Conservation (phyloP, 306 rosid species). For the Cucurbita maxima region DNA sequence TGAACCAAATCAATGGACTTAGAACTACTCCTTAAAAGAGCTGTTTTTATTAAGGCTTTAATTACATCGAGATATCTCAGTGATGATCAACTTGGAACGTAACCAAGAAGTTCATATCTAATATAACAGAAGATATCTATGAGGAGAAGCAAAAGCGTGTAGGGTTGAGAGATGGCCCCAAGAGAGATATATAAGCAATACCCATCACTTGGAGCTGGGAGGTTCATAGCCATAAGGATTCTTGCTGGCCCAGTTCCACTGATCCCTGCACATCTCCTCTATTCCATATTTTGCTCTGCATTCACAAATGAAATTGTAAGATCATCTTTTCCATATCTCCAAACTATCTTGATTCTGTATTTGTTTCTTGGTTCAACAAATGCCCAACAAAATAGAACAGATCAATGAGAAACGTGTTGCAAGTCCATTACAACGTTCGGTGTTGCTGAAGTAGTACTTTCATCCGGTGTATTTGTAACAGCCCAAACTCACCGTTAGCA, state of each 20-base stretch:
- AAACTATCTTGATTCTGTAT: neutral
- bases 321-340: neutral
- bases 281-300: constrained; percentile 82
- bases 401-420: neutral
- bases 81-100: neutral
- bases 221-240: constrained; percentile 82
- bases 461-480: neutral
- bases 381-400: neutral
- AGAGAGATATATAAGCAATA: neutral
- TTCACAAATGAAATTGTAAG: neutral
- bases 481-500: too few species aligned
- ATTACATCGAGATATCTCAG: neutral
- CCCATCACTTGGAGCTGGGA: constrained; percentile 17
- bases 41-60: neutral
- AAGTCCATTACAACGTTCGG: neutral
- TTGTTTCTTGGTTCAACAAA: neutral
- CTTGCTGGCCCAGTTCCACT: constrained; percentile 99
- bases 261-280: constrained; percentile 92
- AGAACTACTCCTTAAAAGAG: neutral
- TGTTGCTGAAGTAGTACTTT: neutral
- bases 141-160: neutral
- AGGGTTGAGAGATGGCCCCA: constrained; percentile 3
- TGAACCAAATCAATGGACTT: neutral
- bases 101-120: neutral
- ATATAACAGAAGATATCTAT: neutral